Evolutionary conservation across 768 basidiomycete species (phyloP).

Genomic region (Mycena belliarum): DNA sequence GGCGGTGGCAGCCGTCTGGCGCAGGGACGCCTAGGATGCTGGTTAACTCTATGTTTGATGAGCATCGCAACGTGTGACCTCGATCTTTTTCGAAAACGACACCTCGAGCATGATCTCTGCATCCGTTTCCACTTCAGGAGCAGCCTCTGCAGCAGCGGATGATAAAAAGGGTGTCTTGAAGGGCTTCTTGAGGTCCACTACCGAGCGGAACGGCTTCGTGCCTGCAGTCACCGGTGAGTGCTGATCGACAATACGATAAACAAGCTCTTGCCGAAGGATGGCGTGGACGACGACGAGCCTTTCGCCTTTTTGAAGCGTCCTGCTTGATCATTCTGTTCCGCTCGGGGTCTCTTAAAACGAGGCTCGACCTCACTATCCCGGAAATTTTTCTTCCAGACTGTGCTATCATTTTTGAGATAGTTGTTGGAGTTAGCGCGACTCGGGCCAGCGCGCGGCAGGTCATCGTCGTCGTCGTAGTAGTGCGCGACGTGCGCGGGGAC

Average conservation of each 20-base stretch:
- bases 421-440: conserved; percentile 19
- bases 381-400: conserved; percentile 8
- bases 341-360: conserved; percentile 6
- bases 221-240: conserved; percentile 29
- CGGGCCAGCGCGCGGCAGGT: conserved; percentile 21
- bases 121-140: conserved; percentile 3
- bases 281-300: neutral
- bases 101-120: conserved; percentile 13
- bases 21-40: neutral
- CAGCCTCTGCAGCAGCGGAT: neutral
- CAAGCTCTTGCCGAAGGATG: conserved; percentile 15
- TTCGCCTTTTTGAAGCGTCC: conserved; percentile 8
- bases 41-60: neutral
- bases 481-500: conserved; percentile 6
- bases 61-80: neutral
- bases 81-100: conserved; percentile 19
- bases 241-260: neutral
- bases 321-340: neutral
- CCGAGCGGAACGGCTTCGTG: conserved; percentile 49
- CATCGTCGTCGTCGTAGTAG: conserved; percentile 10
- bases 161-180: conserved; percentile 43
- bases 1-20: neutral
- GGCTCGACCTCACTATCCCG: conserved; percentile 2
- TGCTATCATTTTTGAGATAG: conserved; percentile 21
- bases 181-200: conserved; percentile 46